Evolutionary conservation across 1,284 basidiomycete species (phyloP).

Genomic region (Tetrapyrgos nigripes): DNA sequence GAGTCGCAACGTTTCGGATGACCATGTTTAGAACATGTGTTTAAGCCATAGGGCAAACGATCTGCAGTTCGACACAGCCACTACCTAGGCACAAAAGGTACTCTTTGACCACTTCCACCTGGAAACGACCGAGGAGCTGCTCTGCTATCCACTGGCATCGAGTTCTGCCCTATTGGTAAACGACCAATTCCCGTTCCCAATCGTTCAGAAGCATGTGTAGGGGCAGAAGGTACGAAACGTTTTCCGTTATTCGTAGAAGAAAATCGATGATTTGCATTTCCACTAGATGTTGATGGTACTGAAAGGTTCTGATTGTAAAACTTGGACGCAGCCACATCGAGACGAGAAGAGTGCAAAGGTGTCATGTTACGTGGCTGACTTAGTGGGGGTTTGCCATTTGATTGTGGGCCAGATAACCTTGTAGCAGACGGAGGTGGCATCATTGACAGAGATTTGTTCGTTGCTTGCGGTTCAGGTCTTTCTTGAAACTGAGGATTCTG

Average conservation of each 20-base stretch:
- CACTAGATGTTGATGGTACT: not conserved
- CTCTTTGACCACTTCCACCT: conserved; percentile 46
- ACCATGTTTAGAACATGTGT: too few species aligned
- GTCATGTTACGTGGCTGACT: not conserved
- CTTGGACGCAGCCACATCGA: not conserved
- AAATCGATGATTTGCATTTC: not conserved
- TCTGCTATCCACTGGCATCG: conserved; percentile 19
- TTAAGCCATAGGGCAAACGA: too few species aligned
- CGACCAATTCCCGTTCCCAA: not conserved
- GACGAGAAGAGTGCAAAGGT: not conserved
- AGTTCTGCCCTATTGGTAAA: not conserved
- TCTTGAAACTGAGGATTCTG: not conserved
- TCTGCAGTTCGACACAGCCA: too few species aligned
- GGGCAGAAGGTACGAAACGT: not conserved
- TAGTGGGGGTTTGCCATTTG: not conserved
- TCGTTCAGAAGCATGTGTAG: not conserved
- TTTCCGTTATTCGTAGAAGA: not conserved
- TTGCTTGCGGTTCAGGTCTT: not conserved
- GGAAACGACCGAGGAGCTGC: conserved; percentile 33
- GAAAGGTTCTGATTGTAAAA: not conserved
- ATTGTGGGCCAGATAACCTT: not conserved
- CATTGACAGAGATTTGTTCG: conserved; percentile 8
- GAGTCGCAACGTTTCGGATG: too few species aligned
- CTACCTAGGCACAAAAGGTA: conserved; percentile 50
- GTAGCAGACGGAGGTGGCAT: conserved; percentile 19